Evolutionary conservation across 257 asterid species (phyloP), one percentile per base, ranked within the genome.

Genomic region (Gynochthodes officinalis): DNA sequence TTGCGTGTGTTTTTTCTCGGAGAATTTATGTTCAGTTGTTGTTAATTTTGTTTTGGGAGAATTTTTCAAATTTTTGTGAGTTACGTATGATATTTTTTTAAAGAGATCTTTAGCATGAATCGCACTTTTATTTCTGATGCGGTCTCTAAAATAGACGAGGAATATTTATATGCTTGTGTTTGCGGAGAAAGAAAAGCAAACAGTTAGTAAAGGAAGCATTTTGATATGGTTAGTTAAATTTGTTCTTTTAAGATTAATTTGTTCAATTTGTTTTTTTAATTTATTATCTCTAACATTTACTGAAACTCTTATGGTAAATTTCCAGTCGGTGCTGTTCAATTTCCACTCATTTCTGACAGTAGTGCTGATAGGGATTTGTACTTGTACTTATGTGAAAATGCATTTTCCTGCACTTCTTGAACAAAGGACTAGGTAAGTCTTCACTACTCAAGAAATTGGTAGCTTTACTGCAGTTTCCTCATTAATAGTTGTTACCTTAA

Each of bases 331-430:
- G 0, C 89, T 89, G 58, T 92, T 92, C 97, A 92, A 92, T 87
- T 90, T 90, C 84, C 96, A 88, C 73, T 92, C 98, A 6, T 92
- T 92, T 84, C 90, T 92, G 71, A 88, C 96, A 9, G 97, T 90
- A 21, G 97, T 90, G 80, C 79, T 87, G 83, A 79, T 92, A 67
- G 98, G 97, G 78, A 87, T 92, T 67, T 92, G 97, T 84, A 88
- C 95, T 70, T 92, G 98, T 87, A 87, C 98, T 25, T 90, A 80
- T 70, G 86, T 93, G 79, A 90, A 93, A 91, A 84, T 90, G 77
- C 97, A 93, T 63, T 93, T 92, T 78, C 92, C 97, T 35, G 98
- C 96, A 37, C 96, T 92, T 79, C 94, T 89, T 64, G 97, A 92
- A 79, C 96, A 86, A 55, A 87, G 91, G 78, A 88, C 98, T 69